Evolutionary conservation across 768 basidiomycete genomes (phyloP), one percentile per base, ranked within the genome.

Genomic region (Leucosporidium creatinivorum): DNA sequence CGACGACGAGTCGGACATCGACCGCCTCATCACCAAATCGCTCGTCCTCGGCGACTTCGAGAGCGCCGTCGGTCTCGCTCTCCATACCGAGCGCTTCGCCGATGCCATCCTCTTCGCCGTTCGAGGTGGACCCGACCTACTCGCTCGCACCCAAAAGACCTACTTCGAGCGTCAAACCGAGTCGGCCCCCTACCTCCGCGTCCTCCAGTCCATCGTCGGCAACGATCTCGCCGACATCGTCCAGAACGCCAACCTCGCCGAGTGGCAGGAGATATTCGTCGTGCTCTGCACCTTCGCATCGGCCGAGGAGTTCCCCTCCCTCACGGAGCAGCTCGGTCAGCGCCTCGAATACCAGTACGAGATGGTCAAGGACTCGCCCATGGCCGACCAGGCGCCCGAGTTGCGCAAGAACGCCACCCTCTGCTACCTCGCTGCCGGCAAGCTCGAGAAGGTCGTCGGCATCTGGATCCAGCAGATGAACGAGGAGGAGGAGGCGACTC

Each of bases 191-290:
- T 97, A 94, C 78, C 85, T 98, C 28, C 89, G 96, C 49, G 84
- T 99, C 17, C 91, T 93, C 84, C 91, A 97, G 76, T 89, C 88
- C 18, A 89, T 99, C 72, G 90, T 94, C 66, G 88, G 88, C 48
- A 86, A 92, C 74, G 96, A 98, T 75, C 84, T 98, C 12, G 83
- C 85, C 25, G 96, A 97, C 77, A 86, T 98, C 60, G 93, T 97
- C 13, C 93, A 96, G 78, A 96, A 97, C 74, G 94, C 93, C 28
- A 93, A 98, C 73, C 77, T 98, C 60, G 82, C 85, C 51, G 93
- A 99, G 77, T 98, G 94, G 94, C 85, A 88, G 66, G 94, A 96
- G 78, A 90, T 93, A 61, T 97, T 98, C 73, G 93, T 94, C 48
- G 90, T 99, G 18, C 77, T 97, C 15, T 97, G 93, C 80, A 97